Conservation (phyloP, 225 moss, liverwort and hornwort species). For the Marchantia paleacea region DNA sequence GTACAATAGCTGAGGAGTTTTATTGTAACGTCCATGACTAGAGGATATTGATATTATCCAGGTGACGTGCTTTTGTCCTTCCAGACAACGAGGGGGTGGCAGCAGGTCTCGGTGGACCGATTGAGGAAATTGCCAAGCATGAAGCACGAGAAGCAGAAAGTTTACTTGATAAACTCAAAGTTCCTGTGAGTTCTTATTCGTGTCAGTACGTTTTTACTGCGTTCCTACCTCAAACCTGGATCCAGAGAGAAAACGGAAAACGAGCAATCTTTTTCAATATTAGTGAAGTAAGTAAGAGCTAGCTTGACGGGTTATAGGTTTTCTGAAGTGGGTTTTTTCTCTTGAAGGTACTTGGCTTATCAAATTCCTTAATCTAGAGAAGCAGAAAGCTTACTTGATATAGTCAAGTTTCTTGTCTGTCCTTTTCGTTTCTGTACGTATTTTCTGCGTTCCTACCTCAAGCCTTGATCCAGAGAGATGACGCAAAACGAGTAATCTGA, state of each 20-base stretch:
- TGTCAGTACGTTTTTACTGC: background rate
- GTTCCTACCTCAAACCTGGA: background rate
- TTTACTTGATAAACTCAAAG: slow-evolving; percentile 72
- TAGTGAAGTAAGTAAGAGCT: background rate
- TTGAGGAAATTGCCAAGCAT: slow-evolving; percentile 77
- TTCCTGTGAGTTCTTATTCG: slow-evolving; percentile 47
- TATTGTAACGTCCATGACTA: background rate
- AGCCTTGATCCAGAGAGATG: too few relatives aligned
- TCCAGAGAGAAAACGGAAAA: background rate
- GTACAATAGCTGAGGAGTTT: background rate
- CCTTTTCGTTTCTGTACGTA: background rate
- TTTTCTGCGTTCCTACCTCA: too few relatives aligned
- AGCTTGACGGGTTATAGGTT: background rate
- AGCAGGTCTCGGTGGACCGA: slow-evolving; percentile 55
- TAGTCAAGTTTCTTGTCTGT: background rate
- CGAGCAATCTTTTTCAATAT: background rate
- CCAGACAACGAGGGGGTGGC: slow-evolving; percentile 63
- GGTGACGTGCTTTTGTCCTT: background rate
- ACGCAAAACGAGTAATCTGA: too few relatives aligned
- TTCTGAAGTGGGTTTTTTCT: too few relatives aligned
- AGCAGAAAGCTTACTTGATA: too few relatives aligned
- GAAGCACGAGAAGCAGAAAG: slow-evolving; percentile 86
- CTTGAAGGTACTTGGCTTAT: too few relatives aligned
- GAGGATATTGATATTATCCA: background rate
- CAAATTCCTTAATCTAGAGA: too few relatives aligned